phyloP scores from a whole-genome alignment of 2,329 filamentous ascomycete genomes.

The Fusarium cicatricum region DNA sequence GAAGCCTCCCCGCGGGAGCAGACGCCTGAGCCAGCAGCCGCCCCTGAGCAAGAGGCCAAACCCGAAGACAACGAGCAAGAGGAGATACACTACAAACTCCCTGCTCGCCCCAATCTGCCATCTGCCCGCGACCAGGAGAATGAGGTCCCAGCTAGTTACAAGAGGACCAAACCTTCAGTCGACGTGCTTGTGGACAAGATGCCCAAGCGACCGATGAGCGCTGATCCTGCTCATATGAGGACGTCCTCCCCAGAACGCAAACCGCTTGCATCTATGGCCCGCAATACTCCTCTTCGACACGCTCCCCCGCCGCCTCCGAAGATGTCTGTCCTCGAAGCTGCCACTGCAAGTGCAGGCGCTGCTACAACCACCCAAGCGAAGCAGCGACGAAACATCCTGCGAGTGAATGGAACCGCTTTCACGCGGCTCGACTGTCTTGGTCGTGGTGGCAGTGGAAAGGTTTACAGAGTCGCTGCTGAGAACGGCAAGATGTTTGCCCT shows the following conservation, averaged over 20 bases:
- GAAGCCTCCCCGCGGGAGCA: conserved; percentile 31
- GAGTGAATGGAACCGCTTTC: conserved; percentile 90
- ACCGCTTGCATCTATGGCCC: conserved; percentile 61
- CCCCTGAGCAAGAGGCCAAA: conserved; percentile 19
- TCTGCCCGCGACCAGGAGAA: conserved; percentile 85
- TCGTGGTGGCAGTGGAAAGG: conserved; percentile 90
- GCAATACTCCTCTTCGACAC: conserved; percentile 78
- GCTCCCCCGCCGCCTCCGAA: conserved; percentile 89
- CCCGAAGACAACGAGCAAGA: conserved; percentile 47
- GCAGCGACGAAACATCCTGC: conserved; percentile 83
- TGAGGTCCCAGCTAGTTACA: conserved; percentile 75
- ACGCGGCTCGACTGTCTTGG: conserved; percentile 91
- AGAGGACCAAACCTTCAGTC: conserved; percentile 64
- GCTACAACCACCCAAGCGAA: conserved; percentile 75
- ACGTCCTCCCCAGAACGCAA: conserved; percentile 63
- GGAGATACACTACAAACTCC: conserved; percentile 58
- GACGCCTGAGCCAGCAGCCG: conserved; percentile 21
- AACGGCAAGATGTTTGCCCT: conserved; percentile 95
- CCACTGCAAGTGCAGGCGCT: conserved; percentile 83
- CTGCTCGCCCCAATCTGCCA: conserved; percentile 62
- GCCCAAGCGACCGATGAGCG: conserved; percentile 58
- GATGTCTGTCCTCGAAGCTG: conserved; percentile 95
- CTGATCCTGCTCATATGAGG: conserved; percentile 51
- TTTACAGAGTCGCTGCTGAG: conserved; percentile 96
- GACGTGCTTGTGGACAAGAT: conserved; percentile 65